Conservation (phyloP, 2,329 filamentous ascomycete species). For the Tolypocladium inflatum region DNA sequence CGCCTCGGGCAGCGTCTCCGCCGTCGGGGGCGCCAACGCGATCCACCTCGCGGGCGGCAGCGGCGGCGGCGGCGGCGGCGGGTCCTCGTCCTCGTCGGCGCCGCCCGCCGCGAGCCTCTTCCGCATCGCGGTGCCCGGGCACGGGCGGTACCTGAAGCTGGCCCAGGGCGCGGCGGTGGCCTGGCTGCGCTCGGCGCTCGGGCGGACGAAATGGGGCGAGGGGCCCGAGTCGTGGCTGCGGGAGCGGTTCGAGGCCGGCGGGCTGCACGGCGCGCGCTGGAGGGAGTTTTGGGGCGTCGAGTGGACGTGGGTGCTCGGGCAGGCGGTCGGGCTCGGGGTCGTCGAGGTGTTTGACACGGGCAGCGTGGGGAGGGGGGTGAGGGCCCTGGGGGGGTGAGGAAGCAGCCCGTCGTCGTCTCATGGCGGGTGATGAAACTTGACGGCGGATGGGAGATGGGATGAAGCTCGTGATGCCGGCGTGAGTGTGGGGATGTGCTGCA, state of each 20-base stretch:
- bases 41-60: conserved; percentile 54
- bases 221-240: conserved; percentile 50
- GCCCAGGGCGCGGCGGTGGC: conserved; percentile 45
- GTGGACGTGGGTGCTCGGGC: conserved; percentile 63
- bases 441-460: not conserved
- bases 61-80: conserved; percentile 31
- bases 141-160: conserved; percentile 59
- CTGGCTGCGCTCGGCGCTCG: conserved; percentile 51
- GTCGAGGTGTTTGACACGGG: conserved; percentile 69
- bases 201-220: conserved; percentile 51
- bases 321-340: conserved; percentile 60
- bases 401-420: not conserved
- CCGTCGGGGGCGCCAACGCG: conserved; percentile 59
- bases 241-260: conserved; percentile 63
- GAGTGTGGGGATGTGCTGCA: not conserved
- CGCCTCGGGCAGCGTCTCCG: conserved; percentile 58
- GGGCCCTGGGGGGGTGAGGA: conserved; percentile 25
- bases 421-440: not conserved
- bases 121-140: conserved; percentile 56
- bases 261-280: conserved; percentile 40
- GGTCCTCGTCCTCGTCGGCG: conserved; percentile 12
- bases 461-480: not conserved
- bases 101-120: conserved; percentile 14
- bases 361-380: conserved; percentile 60
- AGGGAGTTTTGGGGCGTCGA: conserved; percentile 57